Evolutionary conservation across 805 yeast genomes (phyloP), one percentile per base, ranked within the genome.

Genomic region (Starmerella khaoyaiensis): DNA sequence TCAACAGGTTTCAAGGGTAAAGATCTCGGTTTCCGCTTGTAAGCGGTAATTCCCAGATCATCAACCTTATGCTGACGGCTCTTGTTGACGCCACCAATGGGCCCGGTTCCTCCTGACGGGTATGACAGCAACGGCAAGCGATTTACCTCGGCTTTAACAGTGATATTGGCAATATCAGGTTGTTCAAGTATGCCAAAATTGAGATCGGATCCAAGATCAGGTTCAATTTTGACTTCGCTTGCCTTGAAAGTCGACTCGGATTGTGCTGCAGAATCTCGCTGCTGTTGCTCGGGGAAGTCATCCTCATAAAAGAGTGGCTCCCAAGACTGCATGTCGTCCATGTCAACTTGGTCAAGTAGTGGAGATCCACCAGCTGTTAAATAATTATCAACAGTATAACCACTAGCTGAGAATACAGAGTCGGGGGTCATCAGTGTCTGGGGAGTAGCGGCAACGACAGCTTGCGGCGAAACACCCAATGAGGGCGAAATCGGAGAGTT

Each of bases 11-110:
- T 64, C 58, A 83, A 67, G 7, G 93, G 93, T 41, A 64, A 61
- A 21, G 71, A 46, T 52, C 94, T 74, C 49, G 72, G 79, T 65
- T 83, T 84, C 58, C 84, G 74, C 49, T 75, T 72, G 66, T 81
- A 82, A 32, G 78, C 61, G 35, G 79, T 74, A 52, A 77, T 69
- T 26, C 94, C 94, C 37, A 79, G 64, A 47, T 72, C 75, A 58
- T 83, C 94, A 42, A 51, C 38, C 33, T 32, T 33, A 31, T 22
- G 25, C 15, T 15, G 19, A 20, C 26, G 14, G n/a, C 32, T 21
- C 29, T 34, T 37, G 12, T 32, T 5, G 18, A 38, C 39, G 5
- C 39, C 39, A 6, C 42, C 45, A 6, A 15, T 7, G 14, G 36
- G 29, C 9, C 29, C 26, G 8, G 33, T 3, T 11, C 17, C 5